Conservation (phyloP, 2,329 filamentous ascomycete species). For the Penicillium nordicum region DNA sequence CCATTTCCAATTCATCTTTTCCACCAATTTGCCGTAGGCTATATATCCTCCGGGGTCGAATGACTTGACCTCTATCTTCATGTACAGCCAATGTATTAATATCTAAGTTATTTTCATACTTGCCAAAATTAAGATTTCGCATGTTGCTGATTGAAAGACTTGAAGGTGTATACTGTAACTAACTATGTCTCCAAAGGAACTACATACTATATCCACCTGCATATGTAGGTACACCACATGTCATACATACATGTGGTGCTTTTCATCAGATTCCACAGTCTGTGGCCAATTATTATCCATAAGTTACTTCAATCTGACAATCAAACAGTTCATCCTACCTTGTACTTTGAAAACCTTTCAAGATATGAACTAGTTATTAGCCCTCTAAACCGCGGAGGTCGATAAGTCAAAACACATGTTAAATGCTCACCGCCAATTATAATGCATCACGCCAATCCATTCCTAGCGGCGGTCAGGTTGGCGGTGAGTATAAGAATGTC, state of each 20-base stretch:
- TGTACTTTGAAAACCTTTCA: neutral
- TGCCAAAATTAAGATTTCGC: neutral
- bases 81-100: neutral
- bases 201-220: neutral
- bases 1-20: constrained; percentile 19
- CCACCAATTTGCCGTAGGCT: neutral
- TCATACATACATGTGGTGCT: neutral
- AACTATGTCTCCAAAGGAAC: neutral
- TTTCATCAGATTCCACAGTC: neutral
- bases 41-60: neutral
- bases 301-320: neutral
- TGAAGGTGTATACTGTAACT: too few species aligned
- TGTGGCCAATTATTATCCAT: neutral
- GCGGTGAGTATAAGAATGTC: constrained; percentile 14
- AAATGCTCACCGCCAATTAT: neutral
- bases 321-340: neutral
- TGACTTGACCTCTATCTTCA: neutral
- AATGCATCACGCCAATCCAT: neutral
- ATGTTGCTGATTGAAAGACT: neutral
- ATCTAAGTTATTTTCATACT: neutral
- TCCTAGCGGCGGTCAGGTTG: constrained; percentile 2
- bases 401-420: constrained; percentile 5
- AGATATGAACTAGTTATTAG: neutral
- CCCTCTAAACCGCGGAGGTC: constrained; percentile 3
- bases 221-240: too few species aligned